Evolutionary conservation across 345 rosid species (phyloP), one percentile per base, ranked within the genome.

Genomic region (Geranium brycei): DNA sequence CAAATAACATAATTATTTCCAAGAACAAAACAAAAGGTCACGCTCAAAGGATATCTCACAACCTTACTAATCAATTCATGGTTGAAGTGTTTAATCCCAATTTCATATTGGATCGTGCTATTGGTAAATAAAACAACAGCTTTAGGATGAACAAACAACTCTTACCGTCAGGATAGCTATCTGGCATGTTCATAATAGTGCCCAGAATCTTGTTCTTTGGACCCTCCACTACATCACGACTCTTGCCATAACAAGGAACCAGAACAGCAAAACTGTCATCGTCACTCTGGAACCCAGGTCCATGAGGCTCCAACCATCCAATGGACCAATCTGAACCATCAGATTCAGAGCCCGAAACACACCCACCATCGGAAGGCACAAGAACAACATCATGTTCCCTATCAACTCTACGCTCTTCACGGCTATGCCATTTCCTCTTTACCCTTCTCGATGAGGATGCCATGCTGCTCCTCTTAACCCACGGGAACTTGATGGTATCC

Each of bases 221-320:
- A 62, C 75, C 74, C 60, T 75, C 80, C 18, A 62, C 63, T 63
- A 64, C 63, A 40, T 69, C 82, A 62, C 61, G 78, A 28, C 64
- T 78, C 51, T 66, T 77, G 1, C 83, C 85, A 64, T 87, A 84
- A 64, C 93, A 87, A 0, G 82, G 87, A 62, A 87, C 93, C 78
- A 87, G 71, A 64, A 82, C 89, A 41, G 93, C 93, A 64, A 84
- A 87, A 62, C 85, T 87, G 62, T 84, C 93, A 65, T 83, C 82
- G 30, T 81, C 89, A 68, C 79, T 79, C 65, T 57, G 78, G 73
- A 87, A 84, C 57, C 73, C 86, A 62, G 87, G 76, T 35, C 87
- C 93, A 73, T 82, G 93, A 64, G 93, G 93, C 70, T 87, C 93
- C 70, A 82, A 61, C 93, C 93, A 87, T 70, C 93, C 93, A 60